These are phyloP conservation scores for Hypoxylon rickii DNA, from an alignment of 495 filamentous ascomycete species.

Conservation along the genomic window DNA sequence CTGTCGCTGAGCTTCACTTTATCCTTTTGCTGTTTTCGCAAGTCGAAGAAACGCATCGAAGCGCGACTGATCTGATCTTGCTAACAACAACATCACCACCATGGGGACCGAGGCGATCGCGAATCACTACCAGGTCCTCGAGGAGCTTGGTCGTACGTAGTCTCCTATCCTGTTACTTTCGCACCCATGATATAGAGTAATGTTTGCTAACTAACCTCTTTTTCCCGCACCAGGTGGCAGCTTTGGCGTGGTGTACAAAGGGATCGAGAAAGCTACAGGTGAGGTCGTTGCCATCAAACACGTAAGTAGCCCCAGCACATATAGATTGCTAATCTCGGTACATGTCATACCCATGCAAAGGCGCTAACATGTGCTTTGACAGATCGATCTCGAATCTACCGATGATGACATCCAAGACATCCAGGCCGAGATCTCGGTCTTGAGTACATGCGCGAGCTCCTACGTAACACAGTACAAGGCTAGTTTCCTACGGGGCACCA, in stretches of 20 bases:
- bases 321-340: neutral
- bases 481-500: slow-evolving; percentile 90
- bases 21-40: neutral
- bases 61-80: neutral
- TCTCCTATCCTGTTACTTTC: slow-evolving; percentile 2
- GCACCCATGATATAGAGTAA: neutral
- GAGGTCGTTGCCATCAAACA: slow-evolving; percentile 93
- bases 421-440: slow-evolving; percentile 93
- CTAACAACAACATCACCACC: slow-evolving; percentile 4
- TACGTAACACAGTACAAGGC: slow-evolving; percentile 97
- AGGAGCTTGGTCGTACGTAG: slow-evolving; percentile 87
- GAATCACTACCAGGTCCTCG: slow-evolving; percentile 82
- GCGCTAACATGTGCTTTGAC: slow-evolving; percentile 26
- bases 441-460: slow-evolving; percentile 89
- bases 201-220: slow-evolving; percentile 18
- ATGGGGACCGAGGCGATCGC: slow-evolving; percentile 72
- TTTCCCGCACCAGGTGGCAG: slow-evolving; percentile 69
- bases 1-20: neutral
- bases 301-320: slow-evolving; percentile 52
- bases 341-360: slow-evolving; percentile 6
- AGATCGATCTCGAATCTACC: slow-evolving; percentile 98
- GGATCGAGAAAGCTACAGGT: slow-evolving; percentile 80
- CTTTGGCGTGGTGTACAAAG: slow-evolving; percentile 97
- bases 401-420: slow-evolving; percentile 98
- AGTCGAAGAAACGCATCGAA: neutral